These are phyloP conservation scores for Williopsis jadinii DNA, from an alignment of 1,139 yeast species.

Conservation along the genomic window DNA sequence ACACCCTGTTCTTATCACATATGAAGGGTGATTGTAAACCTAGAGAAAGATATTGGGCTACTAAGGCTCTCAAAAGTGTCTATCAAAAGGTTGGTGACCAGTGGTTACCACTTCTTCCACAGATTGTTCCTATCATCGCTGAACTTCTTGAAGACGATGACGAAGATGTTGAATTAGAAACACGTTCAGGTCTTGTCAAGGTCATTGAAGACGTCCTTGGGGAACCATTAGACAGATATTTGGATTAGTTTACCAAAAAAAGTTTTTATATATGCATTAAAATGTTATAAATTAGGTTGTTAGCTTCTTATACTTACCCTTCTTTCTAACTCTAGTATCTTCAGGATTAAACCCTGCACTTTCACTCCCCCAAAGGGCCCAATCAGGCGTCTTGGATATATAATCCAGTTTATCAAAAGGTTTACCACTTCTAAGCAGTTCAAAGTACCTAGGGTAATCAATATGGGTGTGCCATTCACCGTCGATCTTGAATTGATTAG, in stretches of 20 bases:
- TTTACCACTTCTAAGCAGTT: slow-evolving; percentile 54
- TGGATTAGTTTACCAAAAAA: slow-evolving; percentile 33
- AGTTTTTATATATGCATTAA: background rate
- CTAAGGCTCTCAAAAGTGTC: slow-evolving; percentile 68
- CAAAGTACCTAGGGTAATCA: slow-evolving; percentile 71
- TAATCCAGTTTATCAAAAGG: slow-evolving; percentile 78
- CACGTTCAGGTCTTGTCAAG: slow-evolving; percentile 84
- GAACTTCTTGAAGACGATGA: slow-evolving; percentile 94
- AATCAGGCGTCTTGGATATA: slow-evolving; percentile 70
- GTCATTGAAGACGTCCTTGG: slow-evolving; percentile 91
- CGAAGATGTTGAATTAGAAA: slow-evolving; percentile 87
- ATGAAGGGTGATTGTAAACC: slow-evolving; percentile 45
- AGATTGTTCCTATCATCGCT: slow-evolving; percentile 90
- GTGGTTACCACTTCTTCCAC: slow-evolving; percentile 89
- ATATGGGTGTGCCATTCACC: slow-evolving; percentile 87
- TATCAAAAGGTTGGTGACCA: slow-evolving; percentile 92
- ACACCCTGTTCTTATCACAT: slow-evolving; percentile 46
- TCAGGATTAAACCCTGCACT: slow-evolving; percentile 89
- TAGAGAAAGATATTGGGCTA: slow-evolving; percentile 74
- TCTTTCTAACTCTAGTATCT: slow-evolving; percentile 64
- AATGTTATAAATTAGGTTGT: background rate
- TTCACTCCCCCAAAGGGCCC: slow-evolving; percentile 87
- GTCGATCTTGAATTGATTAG: slow-evolving; percentile 59
- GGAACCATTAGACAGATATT: slow-evolving; percentile 87
- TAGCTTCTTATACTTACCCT: slow-evolving; percentile 26